Conservation (phyloP, 163 green algal genomes). For the Scenedesmus sp. region DNA sequence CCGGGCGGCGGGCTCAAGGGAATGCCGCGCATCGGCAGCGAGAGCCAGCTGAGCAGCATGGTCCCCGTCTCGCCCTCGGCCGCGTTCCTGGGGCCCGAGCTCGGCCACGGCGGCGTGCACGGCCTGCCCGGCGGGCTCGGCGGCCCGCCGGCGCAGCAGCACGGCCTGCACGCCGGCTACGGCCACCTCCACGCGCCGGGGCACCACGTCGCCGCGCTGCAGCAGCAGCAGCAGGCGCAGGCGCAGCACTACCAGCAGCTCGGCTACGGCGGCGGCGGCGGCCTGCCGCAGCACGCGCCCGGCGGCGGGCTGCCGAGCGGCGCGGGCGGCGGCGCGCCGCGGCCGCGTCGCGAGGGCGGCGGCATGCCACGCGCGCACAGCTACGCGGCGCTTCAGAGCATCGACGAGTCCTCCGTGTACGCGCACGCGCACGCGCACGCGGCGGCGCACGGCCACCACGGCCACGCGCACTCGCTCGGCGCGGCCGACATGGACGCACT, state of each 20-base stretch:
- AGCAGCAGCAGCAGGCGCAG: constrained; percentile 1
- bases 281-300: constrained; percentile 1
- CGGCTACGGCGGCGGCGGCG: background rate
- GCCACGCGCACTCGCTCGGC: constrained; percentile 1
- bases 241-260: background rate
- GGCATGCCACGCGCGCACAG: background rate
- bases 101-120: background rate
- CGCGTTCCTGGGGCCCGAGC: constrained; percentile 1
- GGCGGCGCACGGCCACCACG: too few relatives aligned
- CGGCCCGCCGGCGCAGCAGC: background rate
- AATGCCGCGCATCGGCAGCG: constrained; percentile 34
- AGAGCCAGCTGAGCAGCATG: constrained; percentile 40
- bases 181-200: background rate
- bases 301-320: too few relatives aligned
- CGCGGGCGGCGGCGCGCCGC: background rate
- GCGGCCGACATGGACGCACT: background rate
- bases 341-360: background rate
- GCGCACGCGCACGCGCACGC: background rate
- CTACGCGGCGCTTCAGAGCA: constrained; percentile 4
- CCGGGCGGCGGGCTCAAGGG: background rate
- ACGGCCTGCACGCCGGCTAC: background rate
- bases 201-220: too few relatives aligned
- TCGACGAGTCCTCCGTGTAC: constrained; percentile 24
- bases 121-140: too few relatives aligned
- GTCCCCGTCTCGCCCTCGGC: constrained; percentile 30